phyloP scores from a whole-genome alignment of 2,329 filamentous ascomycete species.

The Diaporthe sp. region DNA sequence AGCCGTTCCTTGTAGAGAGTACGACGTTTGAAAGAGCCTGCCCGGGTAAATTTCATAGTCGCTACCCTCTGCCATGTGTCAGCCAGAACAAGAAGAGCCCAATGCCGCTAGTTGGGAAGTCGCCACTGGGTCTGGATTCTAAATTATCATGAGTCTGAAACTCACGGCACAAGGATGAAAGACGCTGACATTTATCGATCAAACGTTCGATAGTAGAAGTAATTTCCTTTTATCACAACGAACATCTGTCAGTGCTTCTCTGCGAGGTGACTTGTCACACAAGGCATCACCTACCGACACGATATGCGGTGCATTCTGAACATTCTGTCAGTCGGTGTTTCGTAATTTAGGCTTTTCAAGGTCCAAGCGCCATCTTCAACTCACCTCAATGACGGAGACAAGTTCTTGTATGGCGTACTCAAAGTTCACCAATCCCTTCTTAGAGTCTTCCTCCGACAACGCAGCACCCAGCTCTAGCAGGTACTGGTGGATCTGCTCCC shows the following conservation, averaged over 20 bases:
- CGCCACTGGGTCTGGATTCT: not conserved
- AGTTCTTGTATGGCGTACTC: too few species aligned
- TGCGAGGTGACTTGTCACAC: too few species aligned
- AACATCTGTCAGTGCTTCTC: not conserved
- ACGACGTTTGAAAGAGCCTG: not conserved
- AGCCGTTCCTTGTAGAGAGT: not conserved
- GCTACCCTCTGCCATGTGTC: not conserved
- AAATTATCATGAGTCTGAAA: not conserved
- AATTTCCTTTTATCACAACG: not conserved
- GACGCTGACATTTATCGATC: rapidly evolving
- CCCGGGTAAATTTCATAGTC: not conserved
- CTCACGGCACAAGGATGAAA: not conserved
- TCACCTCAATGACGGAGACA: too few species aligned
- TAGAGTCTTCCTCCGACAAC: not conserved
- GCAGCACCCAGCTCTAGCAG: too few species aligned
- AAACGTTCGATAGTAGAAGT: not conserved
- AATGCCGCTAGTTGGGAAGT: too few species aligned
- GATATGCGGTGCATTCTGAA: too few species aligned
- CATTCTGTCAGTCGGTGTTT: too few species aligned
- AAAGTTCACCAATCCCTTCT: not conserved
- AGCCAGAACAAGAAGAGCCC: not conserved
- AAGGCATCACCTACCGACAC: too few species aligned
- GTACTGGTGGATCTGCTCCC: too few species aligned
- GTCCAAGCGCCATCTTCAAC: not conserved
- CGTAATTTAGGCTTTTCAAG: too few species aligned